Evolutionary conservation across 192 early-diverging fungal genomes (phyloP).

Genomic region (Pecoramyces ruminantium): DNA sequence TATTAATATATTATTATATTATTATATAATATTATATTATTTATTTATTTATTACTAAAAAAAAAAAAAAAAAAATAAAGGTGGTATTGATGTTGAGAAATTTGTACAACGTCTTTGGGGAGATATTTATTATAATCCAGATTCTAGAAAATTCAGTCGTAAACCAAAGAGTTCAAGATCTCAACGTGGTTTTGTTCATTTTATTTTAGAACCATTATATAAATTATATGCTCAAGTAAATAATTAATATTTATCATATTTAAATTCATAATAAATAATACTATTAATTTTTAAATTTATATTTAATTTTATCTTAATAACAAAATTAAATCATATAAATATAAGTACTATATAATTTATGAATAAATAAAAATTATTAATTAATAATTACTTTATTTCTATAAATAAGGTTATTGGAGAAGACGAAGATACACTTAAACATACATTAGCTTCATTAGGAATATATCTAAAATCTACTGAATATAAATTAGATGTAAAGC

Average conservation of each 20-base stretch:
- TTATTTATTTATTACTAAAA: neutral
- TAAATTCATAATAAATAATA: no score
- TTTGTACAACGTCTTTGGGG: conserved; percentile 93
- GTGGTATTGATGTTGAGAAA: conserved; percentile 49
- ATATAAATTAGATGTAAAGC: conserved; percentile 65
- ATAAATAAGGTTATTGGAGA: conserved; percentile 45
- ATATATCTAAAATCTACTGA: conserved; percentile 65
- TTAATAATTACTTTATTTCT: no score
- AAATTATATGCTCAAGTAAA: conserved; percentile 69
- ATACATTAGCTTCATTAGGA: conserved; percentile 55
- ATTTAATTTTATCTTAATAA: no score
- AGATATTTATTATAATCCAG: conserved; percentile 74
- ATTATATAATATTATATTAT: conserved; percentile 61
- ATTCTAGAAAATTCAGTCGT: conserved; percentile 64
- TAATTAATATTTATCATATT: conserved; percentile 16
- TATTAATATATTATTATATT: no score
- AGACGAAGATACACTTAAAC: conserved; percentile 48
- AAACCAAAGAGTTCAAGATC: conserved; percentile 26
- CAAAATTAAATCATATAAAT: no score
- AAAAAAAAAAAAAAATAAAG: conserved; percentile 9
- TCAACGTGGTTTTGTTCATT: conserved; percentile 84
- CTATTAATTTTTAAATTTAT: no score
- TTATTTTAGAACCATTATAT: conserved; percentile 87
- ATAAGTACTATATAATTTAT: no score
- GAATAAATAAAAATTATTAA: no score